Evolutionary conservation across 768 basidiomycete genomes (phyloP).

Genomic region (Amanita rubescens): DNA sequence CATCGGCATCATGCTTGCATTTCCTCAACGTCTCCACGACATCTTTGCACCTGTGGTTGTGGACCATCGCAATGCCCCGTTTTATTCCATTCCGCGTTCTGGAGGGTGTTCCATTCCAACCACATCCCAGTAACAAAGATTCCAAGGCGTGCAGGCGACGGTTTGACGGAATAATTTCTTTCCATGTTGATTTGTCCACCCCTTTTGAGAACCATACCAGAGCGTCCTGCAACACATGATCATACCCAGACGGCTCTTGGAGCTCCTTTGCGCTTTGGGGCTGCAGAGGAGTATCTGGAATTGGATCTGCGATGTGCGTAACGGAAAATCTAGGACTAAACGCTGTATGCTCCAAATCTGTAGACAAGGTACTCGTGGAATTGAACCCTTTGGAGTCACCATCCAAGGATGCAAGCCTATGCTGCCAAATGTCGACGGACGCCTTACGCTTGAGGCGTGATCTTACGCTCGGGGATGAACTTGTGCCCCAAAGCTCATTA

Average conservation of each 20-base stretch:
- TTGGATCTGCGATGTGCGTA: not conserved
- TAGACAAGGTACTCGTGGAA: not conserved
- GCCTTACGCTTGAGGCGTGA: constrained; percentile 32
- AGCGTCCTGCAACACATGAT: constrained; percentile 11
- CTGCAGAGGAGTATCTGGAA: not conserved
- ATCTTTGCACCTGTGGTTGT: constrained; percentile 12
- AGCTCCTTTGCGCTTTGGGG: too few relatives aligned
- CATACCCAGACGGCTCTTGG: not conserved
- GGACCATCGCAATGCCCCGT: constrained; percentile 32
- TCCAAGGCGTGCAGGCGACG: constrained; percentile 35
- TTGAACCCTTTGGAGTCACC: not conserved
- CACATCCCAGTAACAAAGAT: constrained; percentile 41
- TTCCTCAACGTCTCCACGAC: constrained; percentile 11
- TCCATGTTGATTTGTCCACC: constrained; percentile 18
- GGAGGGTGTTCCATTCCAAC: constrained; percentile 21
- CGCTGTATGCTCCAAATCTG: not conserved
- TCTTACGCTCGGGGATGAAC: constrained; percentile 30
- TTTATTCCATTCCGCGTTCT: not conserved
- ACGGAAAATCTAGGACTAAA: not conserved
- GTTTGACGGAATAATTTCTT: constrained; percentile 22
- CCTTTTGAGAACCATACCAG: constrained; percentile 25
- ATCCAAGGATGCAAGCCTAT: constrained; percentile 26
- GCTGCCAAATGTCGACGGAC: constrained; percentile 34
- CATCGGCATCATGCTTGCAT: not conserved
- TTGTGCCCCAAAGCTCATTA: constrained; percentile 29